Base-by-base conservation (phyloP, 2,329 filamentous ascomycete species). In the Venturiaceae sp. region DNA sequence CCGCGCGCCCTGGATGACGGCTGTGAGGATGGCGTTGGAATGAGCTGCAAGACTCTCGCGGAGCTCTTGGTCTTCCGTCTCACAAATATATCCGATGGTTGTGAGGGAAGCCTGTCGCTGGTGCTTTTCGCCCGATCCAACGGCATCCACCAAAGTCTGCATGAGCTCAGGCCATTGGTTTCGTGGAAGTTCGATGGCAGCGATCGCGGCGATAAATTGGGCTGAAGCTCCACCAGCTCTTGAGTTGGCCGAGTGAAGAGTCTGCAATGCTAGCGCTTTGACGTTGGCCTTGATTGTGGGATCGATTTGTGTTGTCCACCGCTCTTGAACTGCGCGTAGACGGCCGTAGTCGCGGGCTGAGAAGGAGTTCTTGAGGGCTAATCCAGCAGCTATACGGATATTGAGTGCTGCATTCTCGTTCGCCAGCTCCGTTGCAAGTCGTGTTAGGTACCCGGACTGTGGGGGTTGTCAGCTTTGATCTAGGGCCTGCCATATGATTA, bases 281-380 rank as follows among this genome's bases (percentile, higher is more conserved):
- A 99, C 89, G 69, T 86, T 84, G 63, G 79, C 81, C 83, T 96
- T 96, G 68, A 91, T 88, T 61, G 88, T 84, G 65, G 84, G 80
- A 68, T 90, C 87, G 65, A 92, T 87, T 70, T 88, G 85, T 72
- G 86, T 83, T 62, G 94, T 79, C 94, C 94, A 99, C 86, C 95
- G 91, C 70, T 85, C 82, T 77, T 97, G 94, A 60, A 97, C 84
- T 72, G 95, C 88, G 70, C 89, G 87, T 76, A 96, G 85, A 70
- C 91, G 87, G 68, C 84, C 79, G 69, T 86, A 86, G 75, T 99
- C 94, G 80, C 94, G 88, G 69, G 92, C 89, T 70, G 90, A 90
- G 79, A 99, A 97, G 68, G 94, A 88, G 81, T 99, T 99, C 79
- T 99, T 99, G 70, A 99, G 81, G 66, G 94, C 92, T 67, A 99